Conservation (phyloP, 23 red algal species). For the Rhodosorus marinus region DNA sequence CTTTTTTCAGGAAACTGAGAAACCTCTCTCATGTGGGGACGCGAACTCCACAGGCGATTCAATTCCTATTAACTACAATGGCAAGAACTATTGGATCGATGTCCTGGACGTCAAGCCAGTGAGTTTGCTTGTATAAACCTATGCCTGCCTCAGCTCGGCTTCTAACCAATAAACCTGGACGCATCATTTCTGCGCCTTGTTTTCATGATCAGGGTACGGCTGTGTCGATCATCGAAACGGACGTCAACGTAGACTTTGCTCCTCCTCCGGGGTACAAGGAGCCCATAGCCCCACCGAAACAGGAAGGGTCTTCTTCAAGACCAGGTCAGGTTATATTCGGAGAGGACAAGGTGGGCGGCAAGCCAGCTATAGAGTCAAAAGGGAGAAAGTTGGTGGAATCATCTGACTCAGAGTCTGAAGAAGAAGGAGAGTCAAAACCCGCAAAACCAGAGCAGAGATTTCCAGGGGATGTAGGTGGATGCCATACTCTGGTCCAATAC, state of each 20-base stretch:
- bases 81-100: slow-evolving; percentile 66
- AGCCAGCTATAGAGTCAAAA: too few species aligned
- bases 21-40: too few species aligned
- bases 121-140: too few species aligned
- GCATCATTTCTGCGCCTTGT: too few species aligned
- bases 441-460: not conserved
- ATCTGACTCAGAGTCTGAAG: not conserved
- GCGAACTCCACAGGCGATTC: slow-evolving; percentile 81
- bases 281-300: too few species aligned
- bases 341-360: not conserved
- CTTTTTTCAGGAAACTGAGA: too few species aligned
- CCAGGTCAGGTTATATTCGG: not conserved
- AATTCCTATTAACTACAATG: slow-evolving; percentile 87
- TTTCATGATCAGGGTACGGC: too few species aligned
- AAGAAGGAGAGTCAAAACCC: not conserved
- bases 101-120: slow-evolving; percentile 60
- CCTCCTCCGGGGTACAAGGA: slow-evolving; percentile 70
- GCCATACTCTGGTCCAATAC: too few species aligned
- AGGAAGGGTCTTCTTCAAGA: slow-evolving; percentile 1
- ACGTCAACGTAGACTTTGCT: slow-evolving; percentile 93
- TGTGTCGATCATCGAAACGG: slow-evolving; percentile 87
- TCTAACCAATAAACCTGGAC: too few species aligned
- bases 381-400: too few species aligned
- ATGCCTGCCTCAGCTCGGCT: too few species aligned
- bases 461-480: slow-evolving; percentile 7